Base-by-base conservation (phyloP, 139 green algal species). In the Desmodesmus armatus region DNA sequence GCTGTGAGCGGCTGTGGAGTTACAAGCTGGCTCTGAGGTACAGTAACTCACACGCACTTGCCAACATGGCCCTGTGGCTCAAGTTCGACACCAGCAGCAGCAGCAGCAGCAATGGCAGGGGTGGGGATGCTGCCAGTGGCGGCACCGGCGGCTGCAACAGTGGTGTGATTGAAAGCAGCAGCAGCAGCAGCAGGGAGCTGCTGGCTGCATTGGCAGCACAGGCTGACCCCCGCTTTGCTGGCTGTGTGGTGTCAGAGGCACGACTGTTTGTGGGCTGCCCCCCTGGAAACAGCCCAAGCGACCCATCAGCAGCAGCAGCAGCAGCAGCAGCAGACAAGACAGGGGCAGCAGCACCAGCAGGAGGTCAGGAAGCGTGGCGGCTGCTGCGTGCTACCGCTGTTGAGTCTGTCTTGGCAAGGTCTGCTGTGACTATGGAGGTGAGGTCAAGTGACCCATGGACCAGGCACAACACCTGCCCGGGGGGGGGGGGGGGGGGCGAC, bases 211-310 rank as follows among this genome's bases (percentile, higher is more conserved):
- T n/a, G 6, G n/a, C 60, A 21, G 60, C 43, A 19, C 40, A 58
- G 21, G 73, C 23, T 49, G 73, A 29, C 35, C 3, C 43, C 1
- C 47, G 31, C 27, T 67, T 80, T 67, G 47, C 73, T 33, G 76
- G 76, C 41, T 5, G 51, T 11, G 29, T 3, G 0, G 15, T 82
- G 13, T 6, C 29, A n/a, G 39, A 37, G 19, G 76, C 37, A 1
- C 39, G 76, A 25, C 35, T 82, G 39, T 82, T 82, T 73, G 55
- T 82, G 5, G 76, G 76, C 37, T 82, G 55, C 55, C 25, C 76
- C 31, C 76, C 33, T 29, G 66, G n/a, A n/a, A 75, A n/a, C 35
- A 47, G 13, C 47, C 35, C 13, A 21, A 35, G 23, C 35, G 29
- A 27, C 25, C 29, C 13, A 29, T 3, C 49, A 33, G 74, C 27